phyloP scores from a whole-genome alignment of 257 asterid species.

The Nicotiana attenuata region DNA sequence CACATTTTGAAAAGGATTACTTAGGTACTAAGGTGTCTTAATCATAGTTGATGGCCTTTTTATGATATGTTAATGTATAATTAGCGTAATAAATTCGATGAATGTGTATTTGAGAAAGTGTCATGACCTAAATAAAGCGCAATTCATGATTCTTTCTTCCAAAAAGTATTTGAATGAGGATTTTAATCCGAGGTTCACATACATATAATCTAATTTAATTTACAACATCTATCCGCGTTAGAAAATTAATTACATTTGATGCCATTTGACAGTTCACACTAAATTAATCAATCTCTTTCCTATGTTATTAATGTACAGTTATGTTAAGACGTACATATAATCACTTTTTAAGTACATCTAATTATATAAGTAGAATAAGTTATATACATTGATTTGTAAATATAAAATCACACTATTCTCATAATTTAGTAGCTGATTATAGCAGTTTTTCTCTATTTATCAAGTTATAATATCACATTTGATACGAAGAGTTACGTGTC shows the following conservation, averaged over 20 bases:
- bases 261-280: not conserved
- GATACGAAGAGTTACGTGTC: not conserved
- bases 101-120: not conserved
- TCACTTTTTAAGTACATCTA: no score
- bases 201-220: not conserved
- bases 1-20: constrained; percentile 1
- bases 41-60: not conserved
- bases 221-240: no score
- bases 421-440: no score
- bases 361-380: no score
- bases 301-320: not conserved
- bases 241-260: not conserved
- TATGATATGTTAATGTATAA: not conserved
- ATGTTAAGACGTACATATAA: not conserved
- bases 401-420: no score
- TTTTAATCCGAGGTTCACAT: not conserved
- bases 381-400: no score
- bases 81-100: not conserved
- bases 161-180: not conserved
- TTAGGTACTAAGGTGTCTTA: not conserved
- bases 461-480: not conserved
- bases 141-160: not conserved
- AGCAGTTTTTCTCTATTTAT: no score
- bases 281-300: not conserved
- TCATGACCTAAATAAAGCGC: not conserved